phyloP scores from a whole-genome alignment of 2,329 filamentous ascomycete genomes.

The Fusarium staphyleae region DNA sequence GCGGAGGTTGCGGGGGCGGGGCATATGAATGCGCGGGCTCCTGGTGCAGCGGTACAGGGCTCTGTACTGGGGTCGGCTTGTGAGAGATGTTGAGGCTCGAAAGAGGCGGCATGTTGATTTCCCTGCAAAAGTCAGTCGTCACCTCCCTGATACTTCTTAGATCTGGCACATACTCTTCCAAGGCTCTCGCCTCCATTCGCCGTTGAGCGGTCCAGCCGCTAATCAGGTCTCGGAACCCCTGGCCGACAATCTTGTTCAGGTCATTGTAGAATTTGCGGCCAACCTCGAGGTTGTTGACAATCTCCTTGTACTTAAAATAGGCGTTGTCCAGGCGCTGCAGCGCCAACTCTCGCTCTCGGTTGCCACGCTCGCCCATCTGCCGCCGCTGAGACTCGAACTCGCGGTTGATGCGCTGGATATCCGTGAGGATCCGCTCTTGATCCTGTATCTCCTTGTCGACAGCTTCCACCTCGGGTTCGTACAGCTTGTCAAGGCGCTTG shows the following conservation, averaged over 20 bases:
- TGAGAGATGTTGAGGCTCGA: conserved; percentile 52
- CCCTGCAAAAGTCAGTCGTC: conserved; percentile 45
- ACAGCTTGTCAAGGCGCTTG: conserved; percentile 74
- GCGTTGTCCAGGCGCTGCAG: conserved; percentile 89
- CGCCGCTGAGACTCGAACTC: conserved; percentile 78
- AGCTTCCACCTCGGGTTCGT: conserved; percentile 78
- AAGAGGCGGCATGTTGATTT: conserved; percentile 60
- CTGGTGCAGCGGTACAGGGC: conserved; percentile 24
- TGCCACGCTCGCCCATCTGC: conserved; percentile 65
- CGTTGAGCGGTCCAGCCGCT: conserved; percentile 82
- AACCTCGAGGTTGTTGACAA: conserved; percentile 88
- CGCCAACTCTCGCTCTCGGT: conserved; percentile 81
- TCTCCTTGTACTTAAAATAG: conserved; percentile 96
- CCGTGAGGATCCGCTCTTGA: conserved; percentile 74
- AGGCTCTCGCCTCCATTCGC: conserved; percentile 77
- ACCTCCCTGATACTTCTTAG: background rate
- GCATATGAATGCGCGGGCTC: conserved; percentile 18
- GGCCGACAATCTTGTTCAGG: conserved; percentile 82
- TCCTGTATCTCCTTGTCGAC: conserved; percentile 76
- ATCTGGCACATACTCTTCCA: conserved; percentile 70
- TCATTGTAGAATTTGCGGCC: conserved; percentile 98
- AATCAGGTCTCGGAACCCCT: conserved; percentile 78
- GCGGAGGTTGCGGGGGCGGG: conserved; percentile 25
- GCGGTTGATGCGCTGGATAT: conserved; percentile 77
- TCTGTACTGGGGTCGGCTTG: conserved; percentile 37